phyloP scores from a whole-genome alignment of 148 eudicot genomes.

The Fagopyrum homotropicum region DNA sequence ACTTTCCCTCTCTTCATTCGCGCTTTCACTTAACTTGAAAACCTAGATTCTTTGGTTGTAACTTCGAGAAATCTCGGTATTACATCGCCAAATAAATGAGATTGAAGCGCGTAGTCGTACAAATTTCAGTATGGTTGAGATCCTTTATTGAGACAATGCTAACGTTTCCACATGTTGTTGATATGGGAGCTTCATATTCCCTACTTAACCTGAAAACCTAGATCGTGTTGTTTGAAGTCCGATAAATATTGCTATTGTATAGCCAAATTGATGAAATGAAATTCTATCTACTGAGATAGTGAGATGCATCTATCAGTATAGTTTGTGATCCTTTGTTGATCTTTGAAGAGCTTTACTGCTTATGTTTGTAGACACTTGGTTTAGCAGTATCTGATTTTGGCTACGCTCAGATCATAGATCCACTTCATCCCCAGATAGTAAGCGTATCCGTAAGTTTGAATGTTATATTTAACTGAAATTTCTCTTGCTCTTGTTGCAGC shows the following conservation, averaged over 20 bases:
- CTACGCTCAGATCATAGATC: too few relatives aligned
- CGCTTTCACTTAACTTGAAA: not conserved
- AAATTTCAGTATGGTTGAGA: too few relatives aligned
- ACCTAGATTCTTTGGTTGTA: not conserved
- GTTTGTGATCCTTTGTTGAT: not conserved
- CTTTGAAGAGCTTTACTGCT: not conserved
- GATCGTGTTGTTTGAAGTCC: not conserved
- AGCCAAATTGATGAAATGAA: not conserved
- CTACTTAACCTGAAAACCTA: not conserved
- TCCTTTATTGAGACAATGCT: too few relatives aligned
- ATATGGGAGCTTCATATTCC: too few relatives aligned
- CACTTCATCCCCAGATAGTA: not conserved
- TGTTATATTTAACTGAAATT: not conserved
- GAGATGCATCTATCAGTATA: not conserved
- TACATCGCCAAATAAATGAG: not conserved
- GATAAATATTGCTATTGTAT: not conserved
- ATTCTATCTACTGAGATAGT: not conserved
- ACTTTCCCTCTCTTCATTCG: not conserved
- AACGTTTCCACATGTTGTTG: too few relatives aligned
- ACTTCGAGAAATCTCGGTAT: not conserved
- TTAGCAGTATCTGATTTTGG: not conserved
- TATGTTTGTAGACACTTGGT: not conserved
- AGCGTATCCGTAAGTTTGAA: not conserved
- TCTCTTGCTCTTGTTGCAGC: constrained; percentile 37
- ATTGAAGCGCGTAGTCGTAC: too few relatives aligned